Evolutionary conservation across 2,329 filamentous ascomycete species (phyloP), one percentile per base, ranked within the genome.

Genomic region (Penicillium rolfsii): DNA sequence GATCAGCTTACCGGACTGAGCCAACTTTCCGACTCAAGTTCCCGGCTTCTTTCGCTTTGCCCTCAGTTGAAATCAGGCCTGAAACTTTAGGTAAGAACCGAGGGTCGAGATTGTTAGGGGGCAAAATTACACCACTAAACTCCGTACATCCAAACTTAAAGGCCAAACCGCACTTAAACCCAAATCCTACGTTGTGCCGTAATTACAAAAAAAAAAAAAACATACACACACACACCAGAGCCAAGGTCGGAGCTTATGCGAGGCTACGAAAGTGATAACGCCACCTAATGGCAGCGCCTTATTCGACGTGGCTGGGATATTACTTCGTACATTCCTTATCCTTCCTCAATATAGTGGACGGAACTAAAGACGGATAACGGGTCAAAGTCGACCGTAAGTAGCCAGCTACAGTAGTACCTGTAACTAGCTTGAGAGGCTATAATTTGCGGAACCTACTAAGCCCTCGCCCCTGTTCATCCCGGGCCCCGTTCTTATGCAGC

Each of bases 211-310:
- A 52, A 38, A 22, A 22, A 22, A 22, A 22, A 22, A 22, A 22
- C 19, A 22, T 22, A 22, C 19, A 22, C 19, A 22, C 19, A 55
- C 19, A 33, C 19, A n/a, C 45, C n/a, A 46, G 28, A 46, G 28
- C 53, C 28, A 56, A 35, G 38, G 7, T 46, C 28, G 53, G 40
- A 56, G 53, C 53, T 28, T 35, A 48, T 48, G 41, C 41, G 8
- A 66, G 53, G 16, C 41, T 40, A 48, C 48, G 54, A 41, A 60
- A 55, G 38, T 60, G 55, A 46, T 26, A 38, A 55, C 45, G 50
- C 60, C 14, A 40, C 58, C 63, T 58, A 65, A 65, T 65, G 55
- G 52, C 53, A 46, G 41, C 30, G 53, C 12, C 43, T 12, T 22
- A 24, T 48, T 46, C 26, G 52, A 46, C 40, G 41, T 48, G 41